Evolutionary conservation across 176 grass and related monocot species (phyloP).

Genomic region (Elymus sibiricus): DNA sequence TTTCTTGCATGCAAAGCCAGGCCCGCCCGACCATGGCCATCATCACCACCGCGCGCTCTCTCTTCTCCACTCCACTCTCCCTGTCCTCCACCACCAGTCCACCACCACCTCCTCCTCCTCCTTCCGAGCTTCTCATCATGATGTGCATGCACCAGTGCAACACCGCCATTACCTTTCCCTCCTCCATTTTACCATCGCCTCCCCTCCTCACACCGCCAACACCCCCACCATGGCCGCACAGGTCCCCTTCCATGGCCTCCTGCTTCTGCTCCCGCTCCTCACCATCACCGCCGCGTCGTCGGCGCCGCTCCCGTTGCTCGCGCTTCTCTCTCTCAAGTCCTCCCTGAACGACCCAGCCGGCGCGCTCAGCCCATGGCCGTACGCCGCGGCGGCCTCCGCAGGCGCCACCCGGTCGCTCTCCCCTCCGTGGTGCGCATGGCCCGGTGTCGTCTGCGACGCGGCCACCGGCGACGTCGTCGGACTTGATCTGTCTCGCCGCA

Average conservation of each 20-base stretch:
- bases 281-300: conserved; percentile 47
- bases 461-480: conserved; percentile 43
- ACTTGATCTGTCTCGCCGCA: conserved; percentile 69
- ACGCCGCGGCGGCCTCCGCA: conserved; percentile 29
- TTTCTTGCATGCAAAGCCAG: conserved; percentile 2
- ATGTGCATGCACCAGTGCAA: conserved; percentile 36
- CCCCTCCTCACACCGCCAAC: conserved; percentile 1
- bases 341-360: conserved; percentile 54
- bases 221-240: conserved; percentile 10
- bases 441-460: conserved; percentile 50
- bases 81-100: conserved; percentile 34
- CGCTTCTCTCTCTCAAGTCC: conserved; percentile 66
- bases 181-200: conserved; percentile 45
- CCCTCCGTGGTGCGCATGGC: conserved; percentile 84
- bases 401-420: conserved; percentile 21
- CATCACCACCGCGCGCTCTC: not conserved
- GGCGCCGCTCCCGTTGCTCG: conserved; percentile 53
- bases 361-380: conserved; percentile 60
- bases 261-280: conserved; percentile 36
- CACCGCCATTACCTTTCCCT: conserved; percentile 40
- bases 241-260: conserved; percentile 21
- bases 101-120: conserved; percentile 12
- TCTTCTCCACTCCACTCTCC: conserved; percentile 21
- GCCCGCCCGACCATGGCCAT: conserved; percentile 1
- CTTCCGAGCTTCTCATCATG: conserved; percentile 51